These are phyloP conservation scores for Aspergillus conjunctus DNA, from an alignment of 495 filamentous ascomycete genomes.

Conservation along the genomic window DNA sequence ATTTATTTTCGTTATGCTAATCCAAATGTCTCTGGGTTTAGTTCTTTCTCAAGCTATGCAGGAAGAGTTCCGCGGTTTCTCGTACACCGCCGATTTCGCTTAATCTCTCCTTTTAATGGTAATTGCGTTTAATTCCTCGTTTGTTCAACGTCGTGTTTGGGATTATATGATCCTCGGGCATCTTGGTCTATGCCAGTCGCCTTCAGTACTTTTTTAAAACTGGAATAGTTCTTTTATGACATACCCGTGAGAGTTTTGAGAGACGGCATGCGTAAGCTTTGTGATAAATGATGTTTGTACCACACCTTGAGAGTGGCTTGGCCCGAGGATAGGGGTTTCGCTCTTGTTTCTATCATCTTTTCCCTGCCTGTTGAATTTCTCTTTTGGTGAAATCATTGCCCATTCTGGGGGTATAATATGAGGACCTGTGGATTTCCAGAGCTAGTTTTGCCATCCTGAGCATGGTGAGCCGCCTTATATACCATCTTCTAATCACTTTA, in stretches of 20 bases:
- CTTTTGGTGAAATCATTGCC: constrained; percentile 12
- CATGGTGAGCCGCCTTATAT: no score
- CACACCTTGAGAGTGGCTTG: constrained; percentile 25
- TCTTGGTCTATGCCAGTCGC: constrained; percentile 24
- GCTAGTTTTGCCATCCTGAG: no score
- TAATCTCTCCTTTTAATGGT: constrained; percentile 32
- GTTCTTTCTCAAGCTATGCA: constrained; percentile 98
- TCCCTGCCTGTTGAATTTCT: constrained; percentile 13
- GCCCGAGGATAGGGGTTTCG: constrained; percentile 7
- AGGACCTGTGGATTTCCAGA: no score
- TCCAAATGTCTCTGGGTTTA: constrained; percentile 34
- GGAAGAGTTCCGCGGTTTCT: constrained; percentile 99
- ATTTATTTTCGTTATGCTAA: constrained; percentile 20
- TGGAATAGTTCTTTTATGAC: constrained; percentile 25
- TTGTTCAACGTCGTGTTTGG: constrained; percentile 22
- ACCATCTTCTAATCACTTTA: constrained; percentile 2
- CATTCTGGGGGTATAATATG: no score
- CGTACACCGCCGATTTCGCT: constrained; percentile 80
- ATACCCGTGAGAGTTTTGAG: constrained; percentile 38
- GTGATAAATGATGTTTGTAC: constrained; percentile 16
- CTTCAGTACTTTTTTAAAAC: constrained; percentile 25
- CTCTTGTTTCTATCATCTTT: constrained; percentile 11
- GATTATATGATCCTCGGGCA: constrained; percentile 22
- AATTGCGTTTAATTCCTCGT: constrained; percentile 22
- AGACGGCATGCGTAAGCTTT: constrained; percentile 25